phyloP scores from a whole-genome alignment of 371 early-diverging fungal species.

The Ordospora colligata region DNA sequence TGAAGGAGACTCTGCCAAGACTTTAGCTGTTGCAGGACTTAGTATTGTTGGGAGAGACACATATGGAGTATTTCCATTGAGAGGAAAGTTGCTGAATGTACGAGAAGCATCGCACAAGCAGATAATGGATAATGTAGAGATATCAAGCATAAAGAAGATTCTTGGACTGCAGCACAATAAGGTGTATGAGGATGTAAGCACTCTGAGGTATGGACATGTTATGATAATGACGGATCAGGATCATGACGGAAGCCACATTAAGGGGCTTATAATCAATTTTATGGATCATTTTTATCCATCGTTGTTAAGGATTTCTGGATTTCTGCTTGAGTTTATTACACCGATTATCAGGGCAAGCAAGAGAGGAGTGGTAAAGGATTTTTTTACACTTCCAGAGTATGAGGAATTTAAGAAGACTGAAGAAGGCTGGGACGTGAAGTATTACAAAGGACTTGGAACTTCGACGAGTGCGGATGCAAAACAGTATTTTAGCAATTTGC shows the following conservation, averaged over 20 bases:
- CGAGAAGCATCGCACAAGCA: conserved; percentile 74
- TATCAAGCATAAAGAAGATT: conserved; percentile 81
- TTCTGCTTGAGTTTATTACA: conserved; percentile 93
- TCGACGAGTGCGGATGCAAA: conserved; percentile 79
- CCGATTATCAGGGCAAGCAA: conserved; percentile 75
- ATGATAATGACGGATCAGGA: conserved; percentile 99
- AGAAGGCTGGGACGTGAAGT: conserved; percentile 68
- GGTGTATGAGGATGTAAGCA: conserved; percentile 66
- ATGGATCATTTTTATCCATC: conserved; percentile 92
- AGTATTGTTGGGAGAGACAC: conserved; percentile 81
- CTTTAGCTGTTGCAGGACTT: conserved; percentile 82
- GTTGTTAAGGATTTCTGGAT: conserved; percentile 79
- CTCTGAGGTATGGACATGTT: conserved; percentile 84
- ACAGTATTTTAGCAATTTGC: conserved; percentile 76
- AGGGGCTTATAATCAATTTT: conserved; percentile 94
- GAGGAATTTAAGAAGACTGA: conserved; percentile 67
- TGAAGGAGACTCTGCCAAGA: conserved; percentile 97
- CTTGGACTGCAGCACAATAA: conserved; percentile 84
- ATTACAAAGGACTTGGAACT: conserved; percentile 98
- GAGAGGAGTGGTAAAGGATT: conserved; percentile 62
- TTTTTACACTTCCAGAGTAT: conserved; percentile 93
- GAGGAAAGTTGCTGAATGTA: conserved; percentile 95
- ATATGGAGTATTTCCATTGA: conserved; percentile 92
- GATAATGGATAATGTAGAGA: conserved; percentile 79
- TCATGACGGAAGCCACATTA: conserved; percentile 97